These are phyloP conservation scores for Saccharum officinarum DNA, from an alignment of 176 grass and related monocot species.

Conservation along the genomic window DNA sequence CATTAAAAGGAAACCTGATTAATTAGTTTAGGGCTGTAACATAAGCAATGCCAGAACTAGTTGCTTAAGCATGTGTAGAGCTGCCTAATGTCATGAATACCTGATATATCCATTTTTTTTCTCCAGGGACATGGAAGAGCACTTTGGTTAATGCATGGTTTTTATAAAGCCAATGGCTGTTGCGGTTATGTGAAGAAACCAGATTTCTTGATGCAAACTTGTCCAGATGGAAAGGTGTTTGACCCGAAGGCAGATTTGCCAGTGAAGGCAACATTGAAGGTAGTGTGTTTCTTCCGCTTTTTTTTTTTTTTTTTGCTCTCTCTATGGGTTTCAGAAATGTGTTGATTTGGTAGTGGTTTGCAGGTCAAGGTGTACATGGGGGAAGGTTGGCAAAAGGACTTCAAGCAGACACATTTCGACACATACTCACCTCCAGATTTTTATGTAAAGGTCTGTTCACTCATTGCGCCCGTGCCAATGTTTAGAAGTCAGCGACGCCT, in stretches of 20 bases:
- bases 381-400: constrained; percentile 82
- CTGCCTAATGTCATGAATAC: constrained; percentile 13
- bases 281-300: neutral
- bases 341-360: neutral
- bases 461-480: neutral
- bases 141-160: constrained; percentile 96
- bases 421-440: constrained; percentile 94
- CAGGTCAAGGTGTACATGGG: constrained; percentile 98
- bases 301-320: neutral
- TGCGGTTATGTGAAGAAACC: constrained; percentile 97
- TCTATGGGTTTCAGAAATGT: constrained; percentile 16
- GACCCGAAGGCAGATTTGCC: constrained; percentile 73
- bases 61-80: neutral
- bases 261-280: constrained; percentile 70
- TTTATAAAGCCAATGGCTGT: constrained; percentile 84
- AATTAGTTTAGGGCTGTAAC: neutral
- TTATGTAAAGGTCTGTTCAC: constrained; percentile 59
- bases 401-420: constrained; percentile 85
- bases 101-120: neutral
- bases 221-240: constrained; percentile 77
- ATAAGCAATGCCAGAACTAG: neutral
- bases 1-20: neutral
- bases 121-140: constrained; percentile 84
- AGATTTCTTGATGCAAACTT: constrained; percentile 81
- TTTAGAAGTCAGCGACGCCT: neutral